Conservation (phyloP, 495 filamentous ascomycete genomes). For the Neurospora sp. region DNA sequence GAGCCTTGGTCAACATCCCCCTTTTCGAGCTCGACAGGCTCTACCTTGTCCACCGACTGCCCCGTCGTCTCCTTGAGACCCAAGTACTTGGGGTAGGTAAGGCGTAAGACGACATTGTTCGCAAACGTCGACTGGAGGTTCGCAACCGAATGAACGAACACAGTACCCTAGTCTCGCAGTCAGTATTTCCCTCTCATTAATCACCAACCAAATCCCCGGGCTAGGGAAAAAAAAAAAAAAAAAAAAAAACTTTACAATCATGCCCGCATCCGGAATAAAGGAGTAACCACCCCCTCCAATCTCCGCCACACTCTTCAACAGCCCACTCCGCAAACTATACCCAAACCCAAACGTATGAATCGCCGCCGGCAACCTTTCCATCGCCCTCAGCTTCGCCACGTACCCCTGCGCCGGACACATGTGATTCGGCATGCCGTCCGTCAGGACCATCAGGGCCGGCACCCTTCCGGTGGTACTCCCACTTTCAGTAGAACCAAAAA, state of each 20-base stretch:
- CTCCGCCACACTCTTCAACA: slow-evolving; percentile 38
- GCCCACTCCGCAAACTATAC: slow-evolving; percentile 26
- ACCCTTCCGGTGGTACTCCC: slow-evolving; percentile 11
- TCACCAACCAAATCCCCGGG: too few species aligned
- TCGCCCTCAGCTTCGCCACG: slow-evolving; percentile 25
- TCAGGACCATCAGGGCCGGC: slow-evolving; percentile 36
- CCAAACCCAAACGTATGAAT: slow-evolving; percentile 42
- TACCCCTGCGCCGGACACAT: slow-evolving; percentile 29
- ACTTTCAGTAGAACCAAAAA: slow-evolving; percentile 14
- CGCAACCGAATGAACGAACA: slow-evolving; percentile 37
- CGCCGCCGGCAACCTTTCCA: slow-evolving; percentile 23
- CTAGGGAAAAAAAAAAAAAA: too few species aligned
- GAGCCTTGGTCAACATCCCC: slow-evolving; percentile 13
- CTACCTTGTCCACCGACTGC: slow-evolving; percentile 18
- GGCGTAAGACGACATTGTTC: slow-evolving; percentile 20
- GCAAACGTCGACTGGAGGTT: slow-evolving; percentile 37
- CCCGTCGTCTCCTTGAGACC: slow-evolving; percentile 25
- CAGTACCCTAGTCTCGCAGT: slow-evolving; percentile 20
- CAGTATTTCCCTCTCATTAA: background rate
- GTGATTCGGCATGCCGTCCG: slow-evolving; percentile 35
- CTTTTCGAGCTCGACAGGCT: slow-evolving; percentile 4
- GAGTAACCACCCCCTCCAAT: slow-evolving; percentile 32
- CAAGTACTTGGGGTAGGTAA: slow-evolving; percentile 22
- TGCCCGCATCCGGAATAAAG: slow-evolving; percentile 38
- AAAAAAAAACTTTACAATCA: slow-evolving; percentile 25